Percentiles rank a stretch among this genome's conserved stretches.
Evolutionary conservation across 768 basidiomycete genomes (phyloP).

Genomic region (Phaffia australis): DNA sequence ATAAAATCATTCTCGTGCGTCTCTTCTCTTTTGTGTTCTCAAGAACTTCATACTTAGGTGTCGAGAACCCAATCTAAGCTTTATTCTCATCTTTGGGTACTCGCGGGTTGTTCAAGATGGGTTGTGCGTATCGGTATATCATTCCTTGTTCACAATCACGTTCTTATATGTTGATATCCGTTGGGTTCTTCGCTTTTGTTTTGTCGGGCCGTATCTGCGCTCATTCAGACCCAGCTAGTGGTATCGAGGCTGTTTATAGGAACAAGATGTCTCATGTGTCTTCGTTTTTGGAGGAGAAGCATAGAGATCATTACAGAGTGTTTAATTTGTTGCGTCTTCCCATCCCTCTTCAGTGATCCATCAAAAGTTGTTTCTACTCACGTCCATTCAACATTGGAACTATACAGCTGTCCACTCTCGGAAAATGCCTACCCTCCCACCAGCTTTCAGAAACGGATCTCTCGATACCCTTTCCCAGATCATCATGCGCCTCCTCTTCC

Average conservation of each 20-base stretch:
- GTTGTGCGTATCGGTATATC: slow-evolving; percentile 41
- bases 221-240: slow-evolving; percentile 52
- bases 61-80: slow-evolving; percentile 57
- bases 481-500: slow-evolving; percentile 80
- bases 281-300: slow-evolving; percentile 60
- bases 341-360: neutral
- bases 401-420: slow-evolving; percentile 51
- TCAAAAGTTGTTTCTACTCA: neutral
- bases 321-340: slow-evolving; percentile 54
- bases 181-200: too few relatives aligned
- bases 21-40: slow-evolving; percentile 1
- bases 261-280: slow-evolving; percentile 66
- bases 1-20: slow-evolving; percentile 22
- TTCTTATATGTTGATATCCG: too few relatives aligned
- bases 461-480: slow-evolving; percentile 79
- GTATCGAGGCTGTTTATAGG: slow-evolving; percentile 66
- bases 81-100: slow-evolving; percentile 53
- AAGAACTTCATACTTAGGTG: neutral
- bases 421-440: slow-evolving; percentile 67
- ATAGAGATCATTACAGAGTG: slow-evolving; percentile 69
- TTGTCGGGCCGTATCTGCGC: too few relatives aligned
- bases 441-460: slow-evolving; percentile 62
- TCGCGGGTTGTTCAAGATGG: slow-evolving; percentile 38
- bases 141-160: too few relatives aligned
- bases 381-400: neutral